phyloP scores from a whole-genome alignment of 257 asterid species.

The Salvia hispanica region DNA sequence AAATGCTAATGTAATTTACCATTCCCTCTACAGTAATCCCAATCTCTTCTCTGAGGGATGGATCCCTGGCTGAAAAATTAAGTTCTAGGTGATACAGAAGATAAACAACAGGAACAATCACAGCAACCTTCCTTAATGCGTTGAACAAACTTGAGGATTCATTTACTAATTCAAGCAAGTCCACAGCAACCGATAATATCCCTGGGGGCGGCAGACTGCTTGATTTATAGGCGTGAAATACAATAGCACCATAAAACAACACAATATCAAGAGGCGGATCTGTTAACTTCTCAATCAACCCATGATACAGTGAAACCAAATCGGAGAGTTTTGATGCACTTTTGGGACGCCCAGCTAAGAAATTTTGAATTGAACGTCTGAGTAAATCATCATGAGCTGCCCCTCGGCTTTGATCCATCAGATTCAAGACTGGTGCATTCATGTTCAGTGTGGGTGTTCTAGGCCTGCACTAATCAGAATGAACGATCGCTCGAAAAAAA shows the following conservation, averaged over 20 bases:
- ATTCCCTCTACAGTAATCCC: constrained; percentile 28
- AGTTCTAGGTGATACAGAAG: constrained; percentile 28
- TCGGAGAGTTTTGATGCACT: constrained; percentile 5
- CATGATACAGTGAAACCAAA: constrained; percentile 11
- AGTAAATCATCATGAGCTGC: constrained; percentile 3
- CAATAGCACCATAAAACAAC: constrained; percentile 25
- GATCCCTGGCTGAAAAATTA: constrained; percentile 28
- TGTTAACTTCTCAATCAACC: neutral
- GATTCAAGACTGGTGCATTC: constrained; percentile 22
- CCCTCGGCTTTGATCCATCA: constrained; percentile 14
- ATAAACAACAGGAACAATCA: constrained; percentile 37
- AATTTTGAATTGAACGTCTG: constrained; percentile 22
- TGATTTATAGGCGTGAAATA: constrained; percentile 25
- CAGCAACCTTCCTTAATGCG: constrained; percentile 35
- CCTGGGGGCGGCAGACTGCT: constrained; percentile 27
- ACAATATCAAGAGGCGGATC: constrained; percentile 37
- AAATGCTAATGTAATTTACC: constrained; percentile 28
- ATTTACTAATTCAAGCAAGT: constrained; percentile 23
- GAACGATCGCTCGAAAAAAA: constrained; percentile 10
- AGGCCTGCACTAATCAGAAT: constrained; percentile 20
- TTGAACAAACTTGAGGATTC: constrained; percentile 24
- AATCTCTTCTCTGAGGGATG: constrained; percentile 33
- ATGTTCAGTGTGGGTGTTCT: neutral
- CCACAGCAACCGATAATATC: constrained; percentile 18
- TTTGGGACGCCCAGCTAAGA: constrained; percentile 23